Evolutionary conservation across 2,329 filamentous ascomycete genomes (phyloP).

Genomic region (Aspergillus tamarii): DNA sequence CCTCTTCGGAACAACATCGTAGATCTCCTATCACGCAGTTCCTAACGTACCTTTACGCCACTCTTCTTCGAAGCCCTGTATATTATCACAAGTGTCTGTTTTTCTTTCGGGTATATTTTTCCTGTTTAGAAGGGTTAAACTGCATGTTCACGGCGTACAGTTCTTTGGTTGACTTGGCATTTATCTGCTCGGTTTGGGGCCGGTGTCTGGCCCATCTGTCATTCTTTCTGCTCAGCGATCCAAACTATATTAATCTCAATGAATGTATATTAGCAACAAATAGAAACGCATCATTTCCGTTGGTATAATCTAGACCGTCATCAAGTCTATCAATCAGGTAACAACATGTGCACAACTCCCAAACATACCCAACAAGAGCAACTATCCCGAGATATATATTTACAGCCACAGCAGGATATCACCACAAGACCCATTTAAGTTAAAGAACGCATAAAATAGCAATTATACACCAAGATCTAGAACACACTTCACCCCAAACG

Average conservation of each 20-base stretch:
- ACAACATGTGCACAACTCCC: neutral
- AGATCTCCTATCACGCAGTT: conserved; percentile 5
- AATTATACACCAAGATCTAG: too few relatives aligned
- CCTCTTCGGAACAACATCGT: conserved; percentile 39
- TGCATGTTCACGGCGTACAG: neutral
- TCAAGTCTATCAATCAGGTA: neutral
- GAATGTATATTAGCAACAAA: neutral
- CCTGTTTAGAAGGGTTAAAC: conserved; percentile 3
- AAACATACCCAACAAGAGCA: neutral
- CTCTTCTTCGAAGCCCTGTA: neutral
- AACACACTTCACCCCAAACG: too few relatives aligned
- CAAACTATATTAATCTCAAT: neutral
- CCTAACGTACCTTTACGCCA: neutral
- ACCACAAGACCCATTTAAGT: too few relatives aligned
- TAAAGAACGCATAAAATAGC: too few relatives aligned
- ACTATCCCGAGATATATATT: neutral
- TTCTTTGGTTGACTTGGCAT: neutral
- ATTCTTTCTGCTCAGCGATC: neutral
- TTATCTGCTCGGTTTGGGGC: neutral
- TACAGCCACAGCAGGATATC: too few relatives aligned
- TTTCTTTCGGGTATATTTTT: neutral
- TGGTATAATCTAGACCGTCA: neutral
- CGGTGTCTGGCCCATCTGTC: neutral
- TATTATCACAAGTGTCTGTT: neutral
- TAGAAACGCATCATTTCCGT: neutral